Percentiles rank a stretch among this genome's conserved stretches.
phyloP scores from a whole-genome alignment of 2,329 filamentous ascomycete species.

The Hymenoscyphus infarciens region DNA sequence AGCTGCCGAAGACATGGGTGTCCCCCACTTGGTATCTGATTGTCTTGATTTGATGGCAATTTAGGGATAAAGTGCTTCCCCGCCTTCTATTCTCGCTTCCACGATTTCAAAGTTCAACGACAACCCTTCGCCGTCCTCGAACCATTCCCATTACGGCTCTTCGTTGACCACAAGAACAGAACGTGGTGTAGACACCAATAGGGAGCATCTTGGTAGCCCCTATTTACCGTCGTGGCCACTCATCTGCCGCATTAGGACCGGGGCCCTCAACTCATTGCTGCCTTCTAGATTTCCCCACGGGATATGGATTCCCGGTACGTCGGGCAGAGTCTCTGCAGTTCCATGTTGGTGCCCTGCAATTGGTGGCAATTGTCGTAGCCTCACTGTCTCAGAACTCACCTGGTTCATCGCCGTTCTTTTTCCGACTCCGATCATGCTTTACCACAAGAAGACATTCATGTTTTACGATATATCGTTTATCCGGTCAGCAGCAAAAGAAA shows the following conservation, averaged over 20 bases:
- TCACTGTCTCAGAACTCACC: not conserved
- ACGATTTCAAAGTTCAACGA: not conserved
- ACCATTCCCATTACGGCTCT: not conserved
- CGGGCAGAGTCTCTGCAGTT: not conserved
- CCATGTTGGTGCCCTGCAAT: not conserved
- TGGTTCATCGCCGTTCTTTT: not conserved
- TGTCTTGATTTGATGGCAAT: slow-evolving; percentile 16
- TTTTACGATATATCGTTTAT: not conserved
- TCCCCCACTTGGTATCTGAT: not conserved
- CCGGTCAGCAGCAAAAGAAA: not conserved
- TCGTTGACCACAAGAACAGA: not conserved
- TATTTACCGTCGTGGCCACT: not conserved
- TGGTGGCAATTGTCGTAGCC: not conserved
- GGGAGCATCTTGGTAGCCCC: not conserved
- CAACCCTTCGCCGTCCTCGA: not conserved
- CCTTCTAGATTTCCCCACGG: not conserved
- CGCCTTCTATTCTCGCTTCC: slow-evolving; percentile 13
- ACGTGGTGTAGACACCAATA: not conserved
- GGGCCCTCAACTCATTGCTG: not conserved
- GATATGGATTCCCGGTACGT: not conserved
- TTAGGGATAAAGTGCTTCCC: slow-evolving; percentile 16
- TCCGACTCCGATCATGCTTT: not conserved
- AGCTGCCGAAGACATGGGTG: slow-evolving; percentile 10
- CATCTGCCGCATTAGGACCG: slow-evolving; percentile 9
- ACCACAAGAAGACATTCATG: not conserved